Evolutionary conservation across 345 rosid genomes (phyloP), one percentile per base, ranked within the genome.

Genomic region (Xanthoceras sorbifolium): DNA sequence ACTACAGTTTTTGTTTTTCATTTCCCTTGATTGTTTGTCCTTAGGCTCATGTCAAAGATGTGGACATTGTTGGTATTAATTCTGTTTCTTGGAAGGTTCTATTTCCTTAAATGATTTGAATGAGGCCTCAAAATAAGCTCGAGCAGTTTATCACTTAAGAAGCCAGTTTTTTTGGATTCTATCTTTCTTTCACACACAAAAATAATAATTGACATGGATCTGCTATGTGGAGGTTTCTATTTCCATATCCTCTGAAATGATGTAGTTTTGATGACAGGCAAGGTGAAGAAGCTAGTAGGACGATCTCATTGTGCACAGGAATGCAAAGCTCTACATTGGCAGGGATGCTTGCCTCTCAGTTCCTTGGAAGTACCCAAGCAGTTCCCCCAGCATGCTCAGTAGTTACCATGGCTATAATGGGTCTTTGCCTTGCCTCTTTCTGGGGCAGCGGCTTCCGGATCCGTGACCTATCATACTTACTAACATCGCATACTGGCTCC

Each of bases 271-370:
- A 34, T 63, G 5, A 26, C 88, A 95, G 99, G 88, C 98, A 87
- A 86, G 95, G 83, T 42, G 98, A 93, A 82, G 97, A 95, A 85
- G 96, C 88, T 0, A 84, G 92, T 90, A 76, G 93, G 81, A 95
- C 97, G 3, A 86, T 95, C 77, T 95, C 99, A 1, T 83, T 95
- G 61, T 93, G 99, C 84, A 92, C 98, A 1, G 99, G 97, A 80
- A 93, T 93, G 99, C 98, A 95, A 73, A 95, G 98, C 85, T 93
- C 99, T 2, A 95, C 98, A 17, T 75, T 95, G 34, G 99, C 99
- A 0, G 98, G 97, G 10, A 98, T 93, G 23, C 93, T 95, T 18
- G 96, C 98, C 20, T 84, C 86, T 6, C 94, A 95, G 55, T 93
- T 95, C 86, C 96, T 95, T 6, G 93, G 96, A 42, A 87, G 94